Conservation (phyloP, 2,329 filamentous ascomycete species). For the Fusarium chaquense region DNA sequence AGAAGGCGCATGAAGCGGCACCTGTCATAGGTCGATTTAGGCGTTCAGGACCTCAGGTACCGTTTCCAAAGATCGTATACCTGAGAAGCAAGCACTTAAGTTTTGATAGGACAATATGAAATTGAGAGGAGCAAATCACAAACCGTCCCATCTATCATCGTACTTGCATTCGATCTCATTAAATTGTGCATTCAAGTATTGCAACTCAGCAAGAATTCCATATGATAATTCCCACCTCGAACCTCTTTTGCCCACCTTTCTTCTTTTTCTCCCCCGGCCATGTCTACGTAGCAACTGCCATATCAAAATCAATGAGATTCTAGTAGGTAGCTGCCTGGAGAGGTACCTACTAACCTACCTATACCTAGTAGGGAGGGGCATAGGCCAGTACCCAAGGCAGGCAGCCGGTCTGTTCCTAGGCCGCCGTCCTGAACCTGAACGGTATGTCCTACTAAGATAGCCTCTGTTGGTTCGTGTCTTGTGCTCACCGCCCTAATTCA, state of each 20-base stretch:
- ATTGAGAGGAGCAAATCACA: background rate
- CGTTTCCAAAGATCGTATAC: constrained; percentile 3
- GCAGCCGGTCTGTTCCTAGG: constrained; percentile 24
- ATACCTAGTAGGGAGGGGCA: background rate
- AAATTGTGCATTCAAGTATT: background rate
- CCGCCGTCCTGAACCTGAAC: constrained; percentile 1
- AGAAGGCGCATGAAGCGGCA: constrained; percentile 16
- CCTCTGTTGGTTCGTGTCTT: constrained; percentile 20
- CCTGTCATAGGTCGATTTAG: constrained; percentile 7
- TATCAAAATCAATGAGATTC: background rate
- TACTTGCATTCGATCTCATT: background rate
- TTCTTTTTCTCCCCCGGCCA: background rate
- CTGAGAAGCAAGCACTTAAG: constrained; percentile 16
- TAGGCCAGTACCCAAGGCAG: background rate
- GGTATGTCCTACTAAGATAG: background rate
- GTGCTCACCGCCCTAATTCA: constrained; percentile 26
- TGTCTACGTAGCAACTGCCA: background rate
- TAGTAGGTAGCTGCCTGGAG: background rate
- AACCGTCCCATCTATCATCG: background rate
- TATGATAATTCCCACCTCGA: background rate
- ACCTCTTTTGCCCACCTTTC: background rate
- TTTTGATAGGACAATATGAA: constrained; percentile 22
- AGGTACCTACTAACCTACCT: background rate
- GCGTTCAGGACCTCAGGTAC: background rate
- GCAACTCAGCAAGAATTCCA: background rate